Evolutionary conservation across 2,329 filamentous ascomycete genomes (phyloP).

Genomic region (Daldinia sp.): DNA sequence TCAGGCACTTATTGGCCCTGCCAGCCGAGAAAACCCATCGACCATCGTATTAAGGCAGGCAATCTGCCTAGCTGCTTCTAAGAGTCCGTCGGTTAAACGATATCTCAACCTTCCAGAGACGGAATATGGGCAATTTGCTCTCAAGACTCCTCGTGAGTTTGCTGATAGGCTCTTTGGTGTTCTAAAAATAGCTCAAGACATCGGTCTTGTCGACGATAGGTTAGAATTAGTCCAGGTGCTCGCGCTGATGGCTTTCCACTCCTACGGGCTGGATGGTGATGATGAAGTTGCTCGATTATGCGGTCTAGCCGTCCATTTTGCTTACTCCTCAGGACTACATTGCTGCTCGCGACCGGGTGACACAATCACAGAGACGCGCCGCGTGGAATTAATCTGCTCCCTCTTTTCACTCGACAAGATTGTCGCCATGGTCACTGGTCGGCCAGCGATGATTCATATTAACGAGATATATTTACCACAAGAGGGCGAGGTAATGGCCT

Average conservation of each 20-base stretch:
- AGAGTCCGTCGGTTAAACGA: constrained; percentile 13
- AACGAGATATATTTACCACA: constrained; percentile 20
- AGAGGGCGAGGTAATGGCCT: not conserved
- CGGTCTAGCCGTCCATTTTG: constrained; percentile 17
- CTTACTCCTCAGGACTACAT: constrained; percentile 23
- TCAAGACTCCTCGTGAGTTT: constrained; percentile 19
- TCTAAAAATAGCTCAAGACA: constrained; percentile 27
- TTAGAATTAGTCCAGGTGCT: constrained; percentile 26
- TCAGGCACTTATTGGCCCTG: not conserved
- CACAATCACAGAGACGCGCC: constrained; percentile 5
- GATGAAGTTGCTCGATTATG: constrained; percentile 27
- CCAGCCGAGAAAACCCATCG: constrained; percentile 11
- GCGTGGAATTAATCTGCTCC: constrained; percentile 27
- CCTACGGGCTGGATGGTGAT: constrained; percentile 25
- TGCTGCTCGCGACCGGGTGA: constrained; percentile 7
- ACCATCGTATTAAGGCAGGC: constrained; percentile 19
- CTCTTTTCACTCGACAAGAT: constrained; percentile 26
- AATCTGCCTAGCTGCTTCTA: constrained; percentile 20
- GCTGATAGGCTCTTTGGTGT: constrained; percentile 22
- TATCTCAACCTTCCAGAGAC: constrained; percentile 19
- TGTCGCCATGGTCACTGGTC: constrained; percentile 20
- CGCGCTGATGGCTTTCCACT: constrained; percentile 25
- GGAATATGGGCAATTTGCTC: not conserved
- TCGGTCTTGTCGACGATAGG: constrained; percentile 27
- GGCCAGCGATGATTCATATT: constrained; percentile 11